A percentile compares a stretch with the other conserved stretches of the same genome.
Evolutionary conservation across 345 rosid species (phyloP).

Genomic region (Acer saccharum): DNA sequence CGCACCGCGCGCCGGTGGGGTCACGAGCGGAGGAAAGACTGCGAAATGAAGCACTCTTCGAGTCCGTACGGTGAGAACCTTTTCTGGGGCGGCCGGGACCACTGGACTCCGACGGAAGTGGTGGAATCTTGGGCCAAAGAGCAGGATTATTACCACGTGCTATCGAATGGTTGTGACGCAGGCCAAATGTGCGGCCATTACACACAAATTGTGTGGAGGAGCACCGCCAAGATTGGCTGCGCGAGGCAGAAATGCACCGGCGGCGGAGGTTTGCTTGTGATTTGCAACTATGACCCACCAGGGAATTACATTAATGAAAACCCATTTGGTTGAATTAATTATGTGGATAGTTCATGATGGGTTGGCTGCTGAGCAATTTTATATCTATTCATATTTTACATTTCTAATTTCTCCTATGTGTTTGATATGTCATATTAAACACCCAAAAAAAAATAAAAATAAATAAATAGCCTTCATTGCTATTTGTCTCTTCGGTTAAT

Average conservation of each 20-base stretch:
- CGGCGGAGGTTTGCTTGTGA: slow-evolving; percentile 26
- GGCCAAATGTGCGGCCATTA: slow-evolving; percentile 55
- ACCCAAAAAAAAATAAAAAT: background rate
- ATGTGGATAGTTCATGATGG: background rate
- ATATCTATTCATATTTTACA: background rate
- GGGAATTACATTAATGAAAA: slow-evolving; percentile 43
- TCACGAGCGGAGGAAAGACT: slow-evolving; percentile 14
- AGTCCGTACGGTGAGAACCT: slow-evolving; percentile 53
- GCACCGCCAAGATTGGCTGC: slow-evolving; percentile 42
- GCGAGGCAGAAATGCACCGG: slow-evolving; percentile 29
- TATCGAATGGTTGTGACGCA: slow-evolving; percentile 15
- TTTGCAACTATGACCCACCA: slow-evolving; percentile 49
- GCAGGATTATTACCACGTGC: slow-evolving; percentile 23
- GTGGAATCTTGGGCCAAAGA: slow-evolving; percentile 47
- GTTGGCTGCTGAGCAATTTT: background rate
- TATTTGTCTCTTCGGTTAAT: background rate
- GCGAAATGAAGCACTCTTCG: slow-evolving; percentile 43
- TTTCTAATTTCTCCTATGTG: background rate
- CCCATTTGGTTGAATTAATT: slow-evolving; percentile 29
- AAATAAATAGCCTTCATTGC: background rate
- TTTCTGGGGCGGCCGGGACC: slow-evolving; percentile 38
- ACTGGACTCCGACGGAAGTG: slow-evolving; percentile 36
- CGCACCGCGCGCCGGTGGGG: slow-evolving; percentile 30
- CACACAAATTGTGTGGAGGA: slow-evolving; percentile 54
- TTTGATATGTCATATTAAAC: background rate